Evolutionary conservation across 2,329 filamentous ascomycete species (phyloP).

Genomic region (Fusarium torreyae): DNA sequence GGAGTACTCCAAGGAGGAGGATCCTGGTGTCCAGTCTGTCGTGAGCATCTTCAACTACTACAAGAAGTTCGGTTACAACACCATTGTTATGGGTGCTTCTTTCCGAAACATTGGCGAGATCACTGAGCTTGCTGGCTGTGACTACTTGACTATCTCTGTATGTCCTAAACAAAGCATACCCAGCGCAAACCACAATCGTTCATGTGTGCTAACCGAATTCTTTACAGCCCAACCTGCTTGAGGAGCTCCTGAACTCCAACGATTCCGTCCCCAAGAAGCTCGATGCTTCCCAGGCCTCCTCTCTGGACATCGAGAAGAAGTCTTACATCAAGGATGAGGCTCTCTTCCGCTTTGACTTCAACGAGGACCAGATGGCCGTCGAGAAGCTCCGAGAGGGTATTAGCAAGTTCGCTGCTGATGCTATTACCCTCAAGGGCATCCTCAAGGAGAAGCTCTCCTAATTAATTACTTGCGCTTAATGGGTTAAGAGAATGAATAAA

Average conservation of each 20-base stretch:
- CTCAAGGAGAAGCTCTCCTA: slow-evolving; percentile 86
- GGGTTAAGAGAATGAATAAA: slow-evolving; percentile 32
- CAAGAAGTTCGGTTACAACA: slow-evolving; percentile 99
- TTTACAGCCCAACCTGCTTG: slow-evolving; percentile 86
- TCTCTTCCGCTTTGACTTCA: slow-evolving; percentile 98
- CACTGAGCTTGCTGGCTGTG: slow-evolving; percentile 96
- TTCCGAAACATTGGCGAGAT: slow-evolving; percentile 98
- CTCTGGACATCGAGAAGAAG: slow-evolving; percentile 87
- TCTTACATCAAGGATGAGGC: slow-evolving; percentile 92
- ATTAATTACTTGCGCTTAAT: slow-evolving; percentile 36
- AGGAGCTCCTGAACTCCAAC: slow-evolving; percentile 90
- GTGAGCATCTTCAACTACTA: slow-evolving; percentile 99
- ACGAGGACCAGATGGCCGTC: slow-evolving; percentile 99
- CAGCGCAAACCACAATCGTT: slow-evolving; percentile 5
- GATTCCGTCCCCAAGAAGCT: slow-evolving; percentile 94
- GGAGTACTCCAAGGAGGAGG: slow-evolving; percentile 89
- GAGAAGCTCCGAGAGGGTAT: slow-evolving; percentile 99
- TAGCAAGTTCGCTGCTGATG: slow-evolving; percentile 98
- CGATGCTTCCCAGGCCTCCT: slow-evolving; percentile 74
- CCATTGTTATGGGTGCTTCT: slow-evolving; percentile 99
- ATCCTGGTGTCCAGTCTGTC: slow-evolving; percentile 96
- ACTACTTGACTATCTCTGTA: slow-evolving; percentile 98
- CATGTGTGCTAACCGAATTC: slow-evolving; percentile 33
- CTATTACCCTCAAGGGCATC: slow-evolving; percentile 92
- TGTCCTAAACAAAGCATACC: slow-evolving; percentile 54